phyloP scores from a whole-genome alignment of 306 rosid species.

The Cucumis melo region DNA sequence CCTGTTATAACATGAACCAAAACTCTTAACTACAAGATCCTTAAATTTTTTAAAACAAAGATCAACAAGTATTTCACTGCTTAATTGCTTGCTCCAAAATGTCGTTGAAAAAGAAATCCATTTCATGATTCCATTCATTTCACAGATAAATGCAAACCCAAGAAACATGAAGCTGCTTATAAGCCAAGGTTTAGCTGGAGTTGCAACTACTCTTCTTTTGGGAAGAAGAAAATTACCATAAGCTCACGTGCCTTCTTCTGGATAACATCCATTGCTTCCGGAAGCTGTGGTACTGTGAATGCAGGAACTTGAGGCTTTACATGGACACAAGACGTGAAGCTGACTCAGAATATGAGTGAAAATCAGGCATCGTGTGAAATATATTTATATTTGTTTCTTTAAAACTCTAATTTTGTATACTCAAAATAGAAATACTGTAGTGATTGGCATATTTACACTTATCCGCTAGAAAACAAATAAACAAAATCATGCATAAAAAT shows the following conservation, averaged over 20 bases:
- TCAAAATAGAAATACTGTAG: conserved; percentile 14
- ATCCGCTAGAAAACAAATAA: background rate
- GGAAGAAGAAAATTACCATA: conserved; percentile 33
- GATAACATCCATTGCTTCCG: conserved; percentile 72
- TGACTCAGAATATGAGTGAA: conserved; percentile 27
- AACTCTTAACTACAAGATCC: background rate
- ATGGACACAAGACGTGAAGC: conserved; percentile 33
- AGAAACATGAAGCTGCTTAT: background rate
- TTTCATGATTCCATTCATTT: background rate
- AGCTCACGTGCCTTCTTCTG: conserved; percentile 39
- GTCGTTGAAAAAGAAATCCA: background rate
- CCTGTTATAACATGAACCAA: background rate
- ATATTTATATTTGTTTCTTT: background rate
- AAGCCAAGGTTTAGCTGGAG: background rate
- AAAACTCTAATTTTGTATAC: conserved; percentile 19
- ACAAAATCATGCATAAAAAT: background rate
- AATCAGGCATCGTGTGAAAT: conserved; percentile 4
- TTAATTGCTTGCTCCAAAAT: background rate
- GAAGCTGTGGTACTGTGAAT: conserved; percentile 56
- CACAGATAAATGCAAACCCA: background rate
- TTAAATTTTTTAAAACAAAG: background rate
- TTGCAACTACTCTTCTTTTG: background rate
- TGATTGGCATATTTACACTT: conserved; percentile 11
- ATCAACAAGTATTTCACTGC: background rate
- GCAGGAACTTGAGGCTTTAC: conserved; percentile 75